Evolutionary conservation across 331 rosid genomes (phyloP), one percentile per base, ranked within the genome.

Genomic region (Spiraea crenata): DNA sequence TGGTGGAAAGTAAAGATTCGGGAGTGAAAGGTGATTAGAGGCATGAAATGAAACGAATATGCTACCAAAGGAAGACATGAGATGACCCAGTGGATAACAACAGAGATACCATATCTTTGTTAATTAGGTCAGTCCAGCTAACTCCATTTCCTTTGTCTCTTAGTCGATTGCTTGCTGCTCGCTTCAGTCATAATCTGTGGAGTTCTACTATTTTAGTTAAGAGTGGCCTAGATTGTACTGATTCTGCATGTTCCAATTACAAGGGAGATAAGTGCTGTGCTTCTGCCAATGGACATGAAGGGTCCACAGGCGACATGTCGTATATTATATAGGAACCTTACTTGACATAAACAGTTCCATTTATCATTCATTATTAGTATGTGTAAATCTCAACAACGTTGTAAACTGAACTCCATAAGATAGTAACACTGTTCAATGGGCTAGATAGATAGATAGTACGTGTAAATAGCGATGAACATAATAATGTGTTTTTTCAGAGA

Each of bases 51-150:
- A 56, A 34, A 13, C 48, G 54, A 54, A 31, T 8, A 55, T 55
- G 63, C 41, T 41, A 54, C 74, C 66, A 61, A 38, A 39, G 34
- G 45, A 61, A 39, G 66, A 10, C 10, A 31, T 6, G 61, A 56
- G 64, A 55, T 57, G 60, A 57, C 71, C 15, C 6, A 14, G 34
- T 56, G 63, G 69, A 57, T 63, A 64, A 34, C 54, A 64, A 77
- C 63, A n/a, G 56, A 38, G 52, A 7, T 56, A 73, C 62, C 69
- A 31, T 17, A 50, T 46, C 64, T 72, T 50, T 54, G 79, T 63
- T 63, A 40, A 14, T 4, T 50, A 25, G 31, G 31, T 25, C 31
- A 25, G 31, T 25, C 31, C 31, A 25, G 31, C 31, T 25, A 25
- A 25, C 31, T 25, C 31, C 31, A 25, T 25, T 25, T 25, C 31